Conservation (phyloP, 2,329 filamentous ascomycete genomes). For the Whalleya microplaca region DNA sequence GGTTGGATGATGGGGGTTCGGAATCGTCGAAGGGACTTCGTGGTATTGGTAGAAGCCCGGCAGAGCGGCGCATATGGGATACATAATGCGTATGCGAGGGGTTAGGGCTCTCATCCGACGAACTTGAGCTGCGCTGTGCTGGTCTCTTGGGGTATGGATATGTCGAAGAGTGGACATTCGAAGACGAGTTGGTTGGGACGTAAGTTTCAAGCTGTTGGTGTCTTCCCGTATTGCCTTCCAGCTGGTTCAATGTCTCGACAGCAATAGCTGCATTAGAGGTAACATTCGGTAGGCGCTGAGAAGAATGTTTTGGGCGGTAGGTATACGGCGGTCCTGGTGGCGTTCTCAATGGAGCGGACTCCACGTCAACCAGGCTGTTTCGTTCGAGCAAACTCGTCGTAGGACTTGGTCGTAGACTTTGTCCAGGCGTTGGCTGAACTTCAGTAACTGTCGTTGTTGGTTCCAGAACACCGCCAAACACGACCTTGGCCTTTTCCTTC, state of each 20-base stretch:
- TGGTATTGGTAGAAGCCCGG: slow-evolving; percentile 15
- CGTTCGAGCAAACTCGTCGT: slow-evolving; percentile 29
- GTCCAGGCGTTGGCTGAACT: slow-evolving; percentile 30
- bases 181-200: slow-evolving; percentile 33
- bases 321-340: slow-evolving; percentile 22
- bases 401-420: slow-evolving; percentile 31
- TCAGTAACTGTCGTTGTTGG: slow-evolving; percentile 25
- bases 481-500: slow-evolving; percentile 31
- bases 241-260: slow-evolving; percentile 13
- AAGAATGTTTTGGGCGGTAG: slow-evolving; percentile 30
- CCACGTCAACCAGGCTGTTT: slow-evolving; percentile 11
- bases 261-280: slow-evolving; percentile 15
- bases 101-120: slow-evolving; percentile 32
- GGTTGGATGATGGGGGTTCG: slow-evolving; percentile 13
- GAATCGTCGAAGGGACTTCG: slow-evolving; percentile 24
- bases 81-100: slow-evolving; percentile 18
- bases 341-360: slow-evolving; percentile 12
- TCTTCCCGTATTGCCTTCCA: slow-evolving; percentile 12
- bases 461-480: slow-evolving; percentile 13
- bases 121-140: slow-evolving; percentile 29
- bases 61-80: slow-evolving; percentile 20
- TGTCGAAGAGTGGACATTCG: slow-evolving; percentile 25
- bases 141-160: slow-evolving; percentile 26
- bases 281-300: slow-evolving; percentile 19
- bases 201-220: slow-evolving; percentile 31